These are phyloP conservation scores for Populus hybrid DNA, from an alignment of 441 rosid genomes.

Conservation along the genomic window DNA sequence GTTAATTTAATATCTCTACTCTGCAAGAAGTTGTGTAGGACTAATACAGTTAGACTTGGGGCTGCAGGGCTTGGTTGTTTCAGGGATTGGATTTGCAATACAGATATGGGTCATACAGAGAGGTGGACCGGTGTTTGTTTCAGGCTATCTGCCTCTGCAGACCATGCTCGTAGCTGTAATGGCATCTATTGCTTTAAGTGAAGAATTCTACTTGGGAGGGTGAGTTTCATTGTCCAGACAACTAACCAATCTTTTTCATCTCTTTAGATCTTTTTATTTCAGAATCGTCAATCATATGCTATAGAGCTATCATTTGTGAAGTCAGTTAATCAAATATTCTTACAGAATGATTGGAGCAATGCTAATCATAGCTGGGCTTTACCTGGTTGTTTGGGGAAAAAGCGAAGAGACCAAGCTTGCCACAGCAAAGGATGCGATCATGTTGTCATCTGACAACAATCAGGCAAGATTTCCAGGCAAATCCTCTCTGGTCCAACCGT, in stretches of 20 bases:
- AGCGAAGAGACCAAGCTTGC: conserved; percentile 51
- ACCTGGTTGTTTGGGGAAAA: conserved; percentile 78
- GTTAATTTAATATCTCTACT: too few species aligned
- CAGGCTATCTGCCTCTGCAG: conserved; percentile 74
- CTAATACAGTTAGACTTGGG: neutral
- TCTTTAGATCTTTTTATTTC: neutral
- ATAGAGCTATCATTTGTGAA: too few species aligned
- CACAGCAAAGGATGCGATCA: conserved; percentile 16
- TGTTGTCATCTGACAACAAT: conserved; percentile 16
- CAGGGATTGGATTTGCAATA: conserved; percentile 80
- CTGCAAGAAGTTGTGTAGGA: neutral
- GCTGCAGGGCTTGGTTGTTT: conserved; percentile 69
- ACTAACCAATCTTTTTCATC: neutral
- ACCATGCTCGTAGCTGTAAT: conserved; percentile 72
- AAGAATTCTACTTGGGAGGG: conserved; percentile 86
- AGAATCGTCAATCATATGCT: neutral
- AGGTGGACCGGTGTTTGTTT: conserved; percentile 84
- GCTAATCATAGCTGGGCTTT: conserved; percentile 68
- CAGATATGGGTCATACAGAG: conserved; percentile 79
- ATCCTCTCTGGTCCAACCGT: conserved; percentile 34
- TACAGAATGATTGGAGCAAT: conserved; percentile 69
- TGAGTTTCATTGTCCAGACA: conserved; percentile 18
- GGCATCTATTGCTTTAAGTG: conserved; percentile 66
- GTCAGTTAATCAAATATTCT: too few species aligned
- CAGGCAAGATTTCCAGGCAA: conserved; percentile 10